Evolutionary conservation across 768 basidiomycete species (phyloP).

Genomic region (Suillus fuscotomentosus): DNA sequence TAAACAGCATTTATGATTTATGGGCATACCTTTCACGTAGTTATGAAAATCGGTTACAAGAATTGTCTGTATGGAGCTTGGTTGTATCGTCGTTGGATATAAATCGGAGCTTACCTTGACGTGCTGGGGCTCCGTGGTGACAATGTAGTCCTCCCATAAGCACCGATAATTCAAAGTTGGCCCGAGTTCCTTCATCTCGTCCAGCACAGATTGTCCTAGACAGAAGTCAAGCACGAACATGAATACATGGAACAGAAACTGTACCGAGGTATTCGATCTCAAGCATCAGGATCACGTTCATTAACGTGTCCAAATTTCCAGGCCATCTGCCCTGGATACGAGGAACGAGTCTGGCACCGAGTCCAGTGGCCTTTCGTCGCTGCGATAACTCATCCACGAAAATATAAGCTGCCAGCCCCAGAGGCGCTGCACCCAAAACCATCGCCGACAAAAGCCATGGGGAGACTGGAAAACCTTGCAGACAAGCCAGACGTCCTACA

Average conservation of each 20-base stretch:
- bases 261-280: conserved; percentile 37
- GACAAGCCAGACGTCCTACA: conserved; percentile 8
- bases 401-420: conserved; percentile 1
- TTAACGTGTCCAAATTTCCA: conserved; percentile 34
- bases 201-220: conserved; percentile 22
- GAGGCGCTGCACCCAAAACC: conserved; percentile 3
- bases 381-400: conserved; percentile 10
- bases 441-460: conserved; percentile 4
- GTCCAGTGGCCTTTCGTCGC: conserved; percentile 16
- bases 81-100: neutral
- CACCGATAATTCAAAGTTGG: conserved; percentile 40
- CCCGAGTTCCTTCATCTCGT: conserved; percentile 24
- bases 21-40: too few relatives aligned
- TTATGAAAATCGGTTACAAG: conserved; percentile 40
- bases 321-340: conserved; percentile 27
- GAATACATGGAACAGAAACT: neutral
- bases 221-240: neutral
- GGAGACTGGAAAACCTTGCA: conserved; percentile 12
- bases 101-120: conserved; percentile 28
- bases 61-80: conserved; percentile 27
- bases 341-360: conserved; percentile 29
- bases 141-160: conserved; percentile 47
- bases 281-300: conserved; percentile 14
- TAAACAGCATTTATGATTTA: too few relatives aligned
- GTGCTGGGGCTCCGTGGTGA: conserved; percentile 52